Evolutionary conservation across 2,329 filamentous ascomycete species (phyloP), one percentile per base, ranked within the genome.

Genomic region (Dendryphion nanum): DNA sequence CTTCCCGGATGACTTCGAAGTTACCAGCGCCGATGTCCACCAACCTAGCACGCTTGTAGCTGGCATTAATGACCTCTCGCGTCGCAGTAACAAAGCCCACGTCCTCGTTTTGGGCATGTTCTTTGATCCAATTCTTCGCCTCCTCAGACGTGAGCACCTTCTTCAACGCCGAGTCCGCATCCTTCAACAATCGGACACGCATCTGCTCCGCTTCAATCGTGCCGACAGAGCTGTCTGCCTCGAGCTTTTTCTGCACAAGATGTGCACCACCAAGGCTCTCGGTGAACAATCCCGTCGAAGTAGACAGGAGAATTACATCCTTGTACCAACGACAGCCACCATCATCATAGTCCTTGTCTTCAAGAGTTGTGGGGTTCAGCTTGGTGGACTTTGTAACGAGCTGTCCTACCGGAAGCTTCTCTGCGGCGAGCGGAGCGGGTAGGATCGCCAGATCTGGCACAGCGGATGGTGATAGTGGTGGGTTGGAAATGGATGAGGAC

Each of bases 301-400:
- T 21, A 42, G 55, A 44, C 44, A 62, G 49, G 45, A 56, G 45
- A 38, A 64, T 59, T 28, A 64, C 60, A 23, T 63, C 60, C 35
- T 64, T 64, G 56, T 64, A 62, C 60, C 60, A 64, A 33, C 51
- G 49, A 2, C 53, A 55, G 45, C 59, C 60, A 18, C 59, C 44
- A 40, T 64, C 61, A 30, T 64, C 59, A 46, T 55, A 64, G 55
- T 64, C 58, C 32, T 57, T 51, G 46, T 64, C 55, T 37, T 54
- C 47, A 26, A 64, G 55, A 3, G 40, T 43, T 6, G 52, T 42
- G n/a, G 60, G 47, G 5, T 48, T 48, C 35, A 55, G 47, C 30
- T 62, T 61, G 20, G 57, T 55, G 30, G 37, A 42, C 26, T 53
- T 54, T 10, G 60, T 59, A 34, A 63, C 55, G 23, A 64, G 48